These are phyloP conservation scores for Posidonia australis DNA, from an alignment of 106 monocot genomes.

Conservation along the genomic window DNA sequence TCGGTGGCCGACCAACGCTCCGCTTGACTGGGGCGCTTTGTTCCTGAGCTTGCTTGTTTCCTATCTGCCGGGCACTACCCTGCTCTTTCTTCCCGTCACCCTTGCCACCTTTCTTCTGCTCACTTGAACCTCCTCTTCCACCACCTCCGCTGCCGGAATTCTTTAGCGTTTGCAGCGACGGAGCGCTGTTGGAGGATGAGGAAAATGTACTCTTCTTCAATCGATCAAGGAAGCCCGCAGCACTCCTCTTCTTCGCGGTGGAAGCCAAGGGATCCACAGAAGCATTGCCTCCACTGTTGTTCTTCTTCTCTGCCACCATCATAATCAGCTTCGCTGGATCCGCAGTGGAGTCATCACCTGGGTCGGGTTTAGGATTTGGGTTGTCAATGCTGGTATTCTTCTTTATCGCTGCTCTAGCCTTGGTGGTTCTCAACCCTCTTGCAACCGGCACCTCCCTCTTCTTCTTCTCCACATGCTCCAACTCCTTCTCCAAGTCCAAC, in stretches of 20 bases:
- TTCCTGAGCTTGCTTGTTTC: too few relatives aligned
- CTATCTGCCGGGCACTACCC: too few relatives aligned
- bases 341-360: neutral
- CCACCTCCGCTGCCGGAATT: too few relatives aligned
- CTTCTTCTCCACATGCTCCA: constrained; percentile 4
- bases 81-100: too few relatives aligned
- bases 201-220: constrained; percentile 14
- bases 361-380: neutral
- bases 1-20: too few relatives aligned
- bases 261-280: too few relatives aligned
- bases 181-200: too few relatives aligned
- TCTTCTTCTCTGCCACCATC: constrained; percentile 25
- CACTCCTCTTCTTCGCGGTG: constrained; percentile 41
- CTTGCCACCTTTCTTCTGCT: too few relatives aligned
- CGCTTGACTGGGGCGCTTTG: too few relatives aligned
- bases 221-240: constrained; percentile 40
- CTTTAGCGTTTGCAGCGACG: too few relatives aligned
- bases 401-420: constrained; percentile 11
- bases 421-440: constrained; percentile 40
- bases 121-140: too few relatives aligned
- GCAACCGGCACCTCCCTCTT: constrained; percentile 13
- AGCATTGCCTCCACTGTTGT: neutral
- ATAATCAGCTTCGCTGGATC: too few relatives aligned
- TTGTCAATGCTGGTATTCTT: neutral
- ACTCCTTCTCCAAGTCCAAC: neutral